phyloP scores from a whole-genome alignment of 2,329 filamentous ascomycete species.

The Monosporascus ibericus region DNA sequence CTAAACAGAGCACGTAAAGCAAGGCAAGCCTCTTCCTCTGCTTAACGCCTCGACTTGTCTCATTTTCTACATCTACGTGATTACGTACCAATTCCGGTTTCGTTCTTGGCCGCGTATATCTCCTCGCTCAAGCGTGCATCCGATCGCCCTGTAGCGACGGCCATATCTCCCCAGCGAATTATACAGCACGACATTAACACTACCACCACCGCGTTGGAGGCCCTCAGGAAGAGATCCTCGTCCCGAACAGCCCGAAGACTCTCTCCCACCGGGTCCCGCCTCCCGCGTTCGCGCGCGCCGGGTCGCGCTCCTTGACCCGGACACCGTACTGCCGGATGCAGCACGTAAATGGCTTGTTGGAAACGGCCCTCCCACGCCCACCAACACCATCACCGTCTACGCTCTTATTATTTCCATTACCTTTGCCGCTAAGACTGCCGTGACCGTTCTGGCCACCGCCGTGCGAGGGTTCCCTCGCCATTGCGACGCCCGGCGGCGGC shows the following conservation, averaged over 20 bases:
- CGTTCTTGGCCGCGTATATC: too few species aligned
- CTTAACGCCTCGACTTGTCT: too few species aligned
- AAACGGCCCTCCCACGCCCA: conserved; percentile 16
- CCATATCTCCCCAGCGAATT: too few species aligned
- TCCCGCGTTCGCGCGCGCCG: conserved; percentile 38
- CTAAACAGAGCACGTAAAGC: too few species aligned
- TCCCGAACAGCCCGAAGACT: conserved; percentile 59
- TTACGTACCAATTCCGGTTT: too few species aligned
- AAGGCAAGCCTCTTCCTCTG: too few species aligned
- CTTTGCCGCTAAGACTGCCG: conserved; percentile 9
- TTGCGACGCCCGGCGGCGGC: conserved; percentile 17
- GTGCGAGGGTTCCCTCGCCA: conserved; percentile 7
- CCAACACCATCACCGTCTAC: conserved; percentile 3
- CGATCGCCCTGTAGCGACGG: too few species aligned
- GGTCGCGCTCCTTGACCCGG: conserved; percentile 33
- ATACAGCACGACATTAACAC: too few species aligned
- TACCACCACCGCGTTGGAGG: too few species aligned
- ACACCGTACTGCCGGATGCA: conserved; percentile 68
- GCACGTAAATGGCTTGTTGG: conserved; percentile 60
- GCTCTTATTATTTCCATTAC: background rate
- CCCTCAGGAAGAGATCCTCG: conserved; percentile 39
- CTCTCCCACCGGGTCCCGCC: conserved; percentile 51
- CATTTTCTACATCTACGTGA: too few species aligned
- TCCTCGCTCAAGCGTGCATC: too few species aligned
- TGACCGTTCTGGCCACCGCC: conserved; percentile 7